Evolutionary conservation across 192 early-diverging fungal species (phyloP).

Genomic region (Diversispora eburnea): DNA sequence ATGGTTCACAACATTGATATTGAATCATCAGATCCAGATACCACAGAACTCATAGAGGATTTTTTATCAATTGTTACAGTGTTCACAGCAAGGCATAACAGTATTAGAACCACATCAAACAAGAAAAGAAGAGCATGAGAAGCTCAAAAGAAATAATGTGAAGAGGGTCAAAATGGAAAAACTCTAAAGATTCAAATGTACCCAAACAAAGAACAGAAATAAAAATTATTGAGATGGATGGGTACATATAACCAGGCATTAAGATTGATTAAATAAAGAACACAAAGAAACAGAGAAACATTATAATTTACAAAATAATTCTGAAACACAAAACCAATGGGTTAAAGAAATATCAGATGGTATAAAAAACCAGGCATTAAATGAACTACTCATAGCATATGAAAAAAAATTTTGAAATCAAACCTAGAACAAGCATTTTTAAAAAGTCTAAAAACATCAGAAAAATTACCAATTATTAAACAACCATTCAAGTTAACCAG

Average conservation of each 20-base stretch:
- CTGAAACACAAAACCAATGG: not conserved
- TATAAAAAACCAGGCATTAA: too few relatives aligned
- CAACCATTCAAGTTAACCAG: not conserved
- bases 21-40: not conserved
- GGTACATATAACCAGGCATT: not conserved
- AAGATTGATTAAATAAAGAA: not conserved
- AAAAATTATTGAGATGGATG: not conserved
- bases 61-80: slow-evolving; percentile 3
- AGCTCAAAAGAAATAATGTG: too few relatives aligned
- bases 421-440: not conserved
- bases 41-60: slow-evolving; percentile 5
- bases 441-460: not conserved
- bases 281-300: not conserved
- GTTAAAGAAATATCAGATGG: too few relatives aligned
- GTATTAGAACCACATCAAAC: not conserved
- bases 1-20: slow-evolving; percentile 13
- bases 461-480: not conserved
- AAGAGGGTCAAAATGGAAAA: too few relatives aligned
- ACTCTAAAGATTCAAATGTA: not conserved
- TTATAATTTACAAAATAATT: not conserved
- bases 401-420: not conserved
- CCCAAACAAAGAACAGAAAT: not conserved
- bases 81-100: not conserved
- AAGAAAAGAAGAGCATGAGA: not conserved
- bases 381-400: too few relatives aligned